Base-by-base conservation (phyloP, 495 filamentous ascomycete species). In the Pyrenopolyporus hunteri region DNA sequence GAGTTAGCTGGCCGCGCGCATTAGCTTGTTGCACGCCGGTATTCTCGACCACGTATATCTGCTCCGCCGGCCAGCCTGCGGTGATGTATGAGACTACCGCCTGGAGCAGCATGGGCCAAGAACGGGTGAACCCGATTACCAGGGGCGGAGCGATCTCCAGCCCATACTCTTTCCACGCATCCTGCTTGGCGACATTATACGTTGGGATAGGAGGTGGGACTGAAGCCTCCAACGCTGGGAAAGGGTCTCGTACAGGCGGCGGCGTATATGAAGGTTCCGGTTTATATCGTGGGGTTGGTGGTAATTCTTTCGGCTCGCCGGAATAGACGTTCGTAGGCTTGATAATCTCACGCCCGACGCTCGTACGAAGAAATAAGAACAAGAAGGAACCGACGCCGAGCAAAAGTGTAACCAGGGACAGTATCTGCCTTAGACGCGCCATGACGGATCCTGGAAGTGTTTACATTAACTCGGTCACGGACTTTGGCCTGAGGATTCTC, bases 21-120 rank as follows among this genome's bases (percentile, higher is more conserved):
- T 87, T 87, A 10, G 76, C 75, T 32, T 82, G 73, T 67, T 86
- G 84, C 28, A 79, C 78, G 2, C 85, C 85, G 2, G 83, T 87
- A 69, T 88, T 88, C 50, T 87, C 85, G 43, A 87, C 73, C 1
- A 87, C 77, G 52, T 81, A 83, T 57, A 88, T 87, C 58, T 86
- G 80, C 26, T 74, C 69, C 0, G 83, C 66, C 2, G 85, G 85
- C 85, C 85, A 87, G 16, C 85, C 85, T 0, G 84, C 81, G 1
- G 83, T 78, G 44, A 87, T 78, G 67, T 87, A 87, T 9, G 74
- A 78, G 10, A 85, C 78, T 0, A 87, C 83, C 1, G 78, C 69
- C 64, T 87, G 85, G 25, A 84, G 81, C 9, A 87, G 71, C 44
- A 87, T 74, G 14, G 81, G 77, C 80, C 80, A 85, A 36, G 80